Base-by-base conservation (phyloP, 805 yeast genomes). In the Starmerella gropengiesseri region DNA sequence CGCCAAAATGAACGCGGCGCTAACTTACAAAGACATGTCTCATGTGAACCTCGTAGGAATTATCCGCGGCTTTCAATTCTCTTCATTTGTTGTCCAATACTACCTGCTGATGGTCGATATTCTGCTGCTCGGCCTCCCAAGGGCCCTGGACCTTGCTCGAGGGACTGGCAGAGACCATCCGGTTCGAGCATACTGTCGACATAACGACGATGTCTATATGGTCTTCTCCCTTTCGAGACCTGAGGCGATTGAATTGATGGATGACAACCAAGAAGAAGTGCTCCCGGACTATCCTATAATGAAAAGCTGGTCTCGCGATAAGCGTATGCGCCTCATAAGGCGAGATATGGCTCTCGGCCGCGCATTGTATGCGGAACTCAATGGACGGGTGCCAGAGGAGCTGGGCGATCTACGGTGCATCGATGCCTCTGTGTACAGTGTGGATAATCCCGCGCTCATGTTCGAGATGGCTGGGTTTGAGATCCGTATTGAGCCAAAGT, bases 391-490 rank as follows among this genome's bases (percentile, higher is more conserved):
- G 28, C 97, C 98, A 0, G 60, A 70, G 4, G 77, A 94, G 0
- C 55, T 91, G 11, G 77, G 87, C 0, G 64, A 75, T 1, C 65
- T 89, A 13, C 73, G 71, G 36, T 89, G 96, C 95, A 79, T 74
- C 27, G 79, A 77, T 41, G 87, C 86, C 0, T 84, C 95, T 0
- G 94, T 91, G 1, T 91, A 89, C 60, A 82, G 95, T 14, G 74
- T 72, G 43, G 94, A 87, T 47, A 91, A 91, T 56, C 89, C 95
- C 7, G 93, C 89, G 52, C 58, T 91, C 46, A 63, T 89, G 25
- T 85, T 89, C 54, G 73, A 91, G 0, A 82, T 91, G 87, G 80
- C 91, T 61, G 99, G 98, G 0, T 91, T 91, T 64, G 98, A 91
- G 56, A 80, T 91, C 1, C 67, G 98, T 43, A 79, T 91, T 23